Base-by-base conservation (phyloP, 768 basidiomycete species). In the Lactarius psammicola region DNA sequence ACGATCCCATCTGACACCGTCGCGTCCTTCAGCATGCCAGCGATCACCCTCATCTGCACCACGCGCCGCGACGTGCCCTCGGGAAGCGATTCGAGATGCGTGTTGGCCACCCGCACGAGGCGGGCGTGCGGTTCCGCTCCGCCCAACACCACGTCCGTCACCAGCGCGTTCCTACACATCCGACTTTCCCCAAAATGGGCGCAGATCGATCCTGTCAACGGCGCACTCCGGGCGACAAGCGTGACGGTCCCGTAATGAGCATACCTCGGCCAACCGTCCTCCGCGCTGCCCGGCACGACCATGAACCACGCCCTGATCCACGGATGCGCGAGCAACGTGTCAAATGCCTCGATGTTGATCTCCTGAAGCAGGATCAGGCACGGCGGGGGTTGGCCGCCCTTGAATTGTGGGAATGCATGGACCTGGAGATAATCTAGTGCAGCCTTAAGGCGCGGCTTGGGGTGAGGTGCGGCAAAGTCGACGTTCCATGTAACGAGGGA, bases 401-500 rank as follows among this genome's bases (percentile, higher is more conserved):
- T 72, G 66, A 78, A 75, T 72, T 82, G 83, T 56, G 72, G 69
- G 67, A 90, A 80, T 4, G 86, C 79, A 3, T 82, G 79, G 38
- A 76, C 73, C 71, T 84, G 81, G 67, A 91, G 79, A 72, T 89
- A 79, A 17, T 80, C 76, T 63, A 92, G 77, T 20, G 80, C 81
- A 3, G 78, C 74, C 0, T 63, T 66, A 38, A 88, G 77, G 8
- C 90, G 84, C 63, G 77, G 77, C 51, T 75, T 76, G 11, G 71
- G 72, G 46, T 77, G 69, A 0, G 72, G 68, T 18, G 75, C 75
- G 46, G 72, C 68, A 72, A 82, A 85, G 71, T 88, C 83, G 61
- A 92, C 70, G 74, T 92, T 92, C 90, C 90, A 92, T 33, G 88
- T 85, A 67, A 92, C 74, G 57, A 92, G 73, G 63, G 79, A 79